Evolutionary conservation across 192 early-diverging fungal species (phyloP).

Genomic region (Phycomyces nitens): DNA sequence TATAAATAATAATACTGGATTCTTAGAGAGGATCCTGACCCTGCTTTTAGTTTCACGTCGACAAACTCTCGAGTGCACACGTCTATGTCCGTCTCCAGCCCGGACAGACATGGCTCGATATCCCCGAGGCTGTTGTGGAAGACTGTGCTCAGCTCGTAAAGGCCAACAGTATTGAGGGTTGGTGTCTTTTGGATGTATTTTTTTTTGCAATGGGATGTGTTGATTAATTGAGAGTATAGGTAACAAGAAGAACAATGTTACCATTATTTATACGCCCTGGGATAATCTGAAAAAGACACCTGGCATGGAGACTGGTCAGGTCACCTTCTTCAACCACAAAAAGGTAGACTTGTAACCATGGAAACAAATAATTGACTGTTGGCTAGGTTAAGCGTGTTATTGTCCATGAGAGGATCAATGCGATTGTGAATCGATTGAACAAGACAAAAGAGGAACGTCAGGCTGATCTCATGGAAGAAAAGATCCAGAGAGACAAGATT

Average conservation of each 20-base stretch:
- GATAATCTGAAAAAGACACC: slow-evolving; percentile 85
- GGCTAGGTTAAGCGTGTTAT: slow-evolving; percentile 74
- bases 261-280: slow-evolving; percentile 92
- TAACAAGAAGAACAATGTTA: slow-evolving; percentile 90
- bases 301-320: slow-evolving; percentile 96
- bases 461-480: slow-evolving; percentile 78
- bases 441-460: slow-evolving; percentile 79
- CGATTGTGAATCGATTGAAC: slow-evolving; percentile 88
- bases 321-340: slow-evolving; percentile 79
- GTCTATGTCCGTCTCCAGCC: slow-evolving; percentile 83
- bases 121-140: slow-evolving; percentile 66
- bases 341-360: slow-evolving; percentile 7
- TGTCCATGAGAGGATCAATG: slow-evolving; percentile 74
- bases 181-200: not conserved
- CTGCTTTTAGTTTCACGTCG: slow-evolving; percentile 81
- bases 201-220: not conserved
- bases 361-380: not conserved
- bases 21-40: not conserved
- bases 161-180: slow-evolving; percentile 93
- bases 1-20: too few relatives aligned
- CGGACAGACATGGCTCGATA: slow-evolving; percentile 76
- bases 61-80: slow-evolving; percentile 96
- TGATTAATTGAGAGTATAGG: slow-evolving; percentile 42
- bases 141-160: slow-evolving; percentile 95
- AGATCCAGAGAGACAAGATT: slow-evolving; percentile 55